Evolutionary conservation across 1,284 basidiomycete species (phyloP).

Genomic region (Phlebopus sp.): DNA sequence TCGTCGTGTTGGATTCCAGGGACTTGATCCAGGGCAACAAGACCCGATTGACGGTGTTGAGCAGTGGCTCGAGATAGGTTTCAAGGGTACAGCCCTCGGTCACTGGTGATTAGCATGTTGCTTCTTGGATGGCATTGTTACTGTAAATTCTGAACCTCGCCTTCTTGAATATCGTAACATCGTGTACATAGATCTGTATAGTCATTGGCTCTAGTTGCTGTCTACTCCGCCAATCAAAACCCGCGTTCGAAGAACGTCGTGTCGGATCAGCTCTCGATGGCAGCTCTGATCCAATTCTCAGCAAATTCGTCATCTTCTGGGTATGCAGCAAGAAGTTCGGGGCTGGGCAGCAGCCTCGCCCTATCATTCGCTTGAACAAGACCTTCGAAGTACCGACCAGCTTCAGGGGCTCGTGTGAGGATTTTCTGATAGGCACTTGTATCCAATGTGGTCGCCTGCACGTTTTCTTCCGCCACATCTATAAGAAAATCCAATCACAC

Average conservation of each 20-base stretch:
- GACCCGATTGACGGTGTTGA: conserved; percentile 32
- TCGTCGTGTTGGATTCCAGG: conserved; percentile 47
- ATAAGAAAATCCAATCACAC: not conserved
- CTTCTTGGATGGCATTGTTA: not conserved
- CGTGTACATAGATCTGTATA: no score
- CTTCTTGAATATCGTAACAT: no score
- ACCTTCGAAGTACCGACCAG: conserved; percentile 36
- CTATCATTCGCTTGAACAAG: conserved; percentile 19
- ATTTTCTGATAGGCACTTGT: conserved; percentile 21
- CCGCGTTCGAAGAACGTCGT: no score
- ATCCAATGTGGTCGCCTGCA: conserved; percentile 29
- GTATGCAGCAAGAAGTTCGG: conserved; percentile 29
- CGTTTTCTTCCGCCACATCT: conserved; percentile 46
- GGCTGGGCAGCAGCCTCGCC: conserved; percentile 27
- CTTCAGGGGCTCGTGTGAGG: conserved; percentile 22
- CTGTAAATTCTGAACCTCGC: not conserved
- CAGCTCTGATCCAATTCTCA: conserved; percentile 25
- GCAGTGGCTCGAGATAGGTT: conserved; percentile 53
- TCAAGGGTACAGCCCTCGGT: conserved; percentile 42
- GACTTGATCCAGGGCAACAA: conserved; percentile 29
- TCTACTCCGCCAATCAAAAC: no score
- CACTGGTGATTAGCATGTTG: conserved; percentile 40
- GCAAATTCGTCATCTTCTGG: conserved; percentile 29
- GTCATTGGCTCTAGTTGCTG: no score
- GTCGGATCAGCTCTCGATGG: conserved; percentile 3